These are phyloP conservation scores for Paramecium octaurelia DNA, from an alignment of 73 alveolate species.

Conservation along the genomic window DNA sequence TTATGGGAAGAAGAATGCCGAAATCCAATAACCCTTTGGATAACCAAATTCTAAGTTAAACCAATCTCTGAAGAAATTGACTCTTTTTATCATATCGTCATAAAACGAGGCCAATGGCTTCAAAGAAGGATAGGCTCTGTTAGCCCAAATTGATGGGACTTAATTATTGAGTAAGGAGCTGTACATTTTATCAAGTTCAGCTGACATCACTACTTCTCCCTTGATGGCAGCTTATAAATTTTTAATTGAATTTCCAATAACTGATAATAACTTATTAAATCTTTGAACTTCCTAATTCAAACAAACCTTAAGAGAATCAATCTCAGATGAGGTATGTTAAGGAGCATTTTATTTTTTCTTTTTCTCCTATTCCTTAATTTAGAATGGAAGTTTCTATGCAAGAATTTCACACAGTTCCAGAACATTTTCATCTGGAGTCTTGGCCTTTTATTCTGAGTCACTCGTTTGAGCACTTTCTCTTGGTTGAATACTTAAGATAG, in stretches of 20 bases:
- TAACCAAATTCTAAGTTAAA: slow-evolving; percentile 76
- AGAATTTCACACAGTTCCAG: slow-evolving; percentile 49
- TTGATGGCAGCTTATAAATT: slow-evolving; percentile 88
- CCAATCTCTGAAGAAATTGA: slow-evolving; percentile 93
- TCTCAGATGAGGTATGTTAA: slow-evolving; percentile 51
- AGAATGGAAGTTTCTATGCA: slow-evolving; percentile 34
- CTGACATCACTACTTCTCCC: slow-evolving; percentile 96
- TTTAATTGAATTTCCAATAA: slow-evolving; percentile 74
- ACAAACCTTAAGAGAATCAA: slow-evolving; percentile 76
- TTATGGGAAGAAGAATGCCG: slow-evolving; percentile 97
- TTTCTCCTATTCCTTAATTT: slow-evolving; percentile 63
- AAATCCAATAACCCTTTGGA: slow-evolving; percentile 90
- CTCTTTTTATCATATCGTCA: slow-evolving; percentile 87
- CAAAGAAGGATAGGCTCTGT: slow-evolving; percentile 90
- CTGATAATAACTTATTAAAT: slow-evolving; percentile 85
- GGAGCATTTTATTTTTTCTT: slow-evolving; percentile 67
- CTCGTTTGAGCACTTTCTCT: slow-evolving; percentile 30
- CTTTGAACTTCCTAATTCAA: slow-evolving; percentile 76
- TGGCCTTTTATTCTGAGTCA: neutral
- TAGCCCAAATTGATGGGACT: slow-evolving; percentile 94
- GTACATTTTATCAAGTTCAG: slow-evolving; percentile 90
- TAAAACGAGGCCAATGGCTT: slow-evolving; percentile 94
- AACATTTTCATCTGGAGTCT: slow-evolving; percentile 54
- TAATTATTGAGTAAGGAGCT: slow-evolving; percentile 77
- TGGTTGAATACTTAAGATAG: slow-evolving; percentile 43